Base-by-base conservation (phyloP, 805 yeast genomes). In the Sugiyamaella lignohabitans region DNA sequence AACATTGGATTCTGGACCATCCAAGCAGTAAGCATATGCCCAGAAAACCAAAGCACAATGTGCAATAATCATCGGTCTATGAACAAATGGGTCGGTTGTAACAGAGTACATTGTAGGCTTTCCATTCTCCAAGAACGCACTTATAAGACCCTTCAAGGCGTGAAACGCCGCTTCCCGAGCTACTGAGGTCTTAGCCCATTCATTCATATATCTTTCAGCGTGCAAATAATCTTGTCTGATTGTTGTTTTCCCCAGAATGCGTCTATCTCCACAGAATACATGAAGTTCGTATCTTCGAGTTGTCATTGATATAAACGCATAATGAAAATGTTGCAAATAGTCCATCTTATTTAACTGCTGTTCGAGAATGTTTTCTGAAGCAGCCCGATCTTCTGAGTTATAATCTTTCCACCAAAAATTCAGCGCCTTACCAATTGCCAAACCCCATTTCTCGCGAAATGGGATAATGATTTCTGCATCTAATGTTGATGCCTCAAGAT, bases 261-360 rank as follows among this genome's bases (percentile, higher is more conserved):
- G 79, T 1, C 89, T 89, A 5, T 87, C 84, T 1, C 95, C 95
- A 3, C 87, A 80, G 61, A 71, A 81, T 4, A 84, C 80, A 42
- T 82, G 82, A 49, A 84, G 77, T 61, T 86, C 63, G 83, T 83
- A 54, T 83, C 87, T 51, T 82, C 80, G 30, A n/a, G 82, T 75
- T 41, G 85, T 78, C 58, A 84, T 74, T 40, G 79, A 75, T 14
- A 83, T 76, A 58, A 82, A 87, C 0, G 85, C 78, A 67, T 82
- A 71, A 57, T 84, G 87, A 60, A 77, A 82, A 18, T 40, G 45
- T 29, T 42, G 16, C 20, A 35, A 32, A 24, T 17, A 42, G 10
- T 14, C 38, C 21, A 35, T 5, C 11, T 14, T 17, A 35, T 10
- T 10, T 17, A 35, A 35, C 20, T 35, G 6, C 14, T 27, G 8